Base-by-base conservation (phyloP, 2,329 filamentous ascomycete species). In the Colletotrichum sansevieriae region DNA sequence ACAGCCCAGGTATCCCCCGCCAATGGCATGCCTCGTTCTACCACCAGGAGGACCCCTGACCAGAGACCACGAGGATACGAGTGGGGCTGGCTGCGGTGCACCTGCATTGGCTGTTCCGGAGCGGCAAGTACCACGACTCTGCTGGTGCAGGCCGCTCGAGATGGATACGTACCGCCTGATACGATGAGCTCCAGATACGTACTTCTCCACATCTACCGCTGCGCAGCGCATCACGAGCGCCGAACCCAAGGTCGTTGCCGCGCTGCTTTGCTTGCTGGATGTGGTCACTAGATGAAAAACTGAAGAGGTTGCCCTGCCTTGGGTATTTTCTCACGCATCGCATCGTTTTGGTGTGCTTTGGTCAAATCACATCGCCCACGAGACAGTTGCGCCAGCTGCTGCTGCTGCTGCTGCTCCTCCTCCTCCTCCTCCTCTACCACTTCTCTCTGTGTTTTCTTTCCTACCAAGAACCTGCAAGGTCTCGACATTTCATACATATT, bases 61-160 rank as follows among this genome's bases (percentile, higher is more conserved):
- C 64, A 63, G 63, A 63, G 63, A 68, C 64, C 52, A 63, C 67
- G 67, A 63, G 57, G 63, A 70, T 67, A 70, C 57, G 63, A 62
- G 63, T 57, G 56, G 65, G 68, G 61, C 46, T 29, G 35, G 58
- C 47, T 13, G 54, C 64, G 44, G 68, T 71, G 70, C 68, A 71
- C 68, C 64, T 71, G 68, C 70, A 71, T 71, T 71, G 68, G 70
- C 52, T 68, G 70, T 58, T 61, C 60, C 63, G 57, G 63, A 58
- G 55, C 39, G 39, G 39, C 41, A 43, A 59, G 29, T 51, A 46
- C 49, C 46, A 15, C 18, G 39, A 41, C 25, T 15, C 37, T 15
- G 10, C 4, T 39, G 11, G 37, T 39, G 37, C 37, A 39, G 39
- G 29, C 37, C 35, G 20, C 25, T 25, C 25, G 25, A 3, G 25